Evolutionary conservation across 345 rosid genomes (phyloP).

Genomic region (Bruguiera gymnorhiza): DNA sequence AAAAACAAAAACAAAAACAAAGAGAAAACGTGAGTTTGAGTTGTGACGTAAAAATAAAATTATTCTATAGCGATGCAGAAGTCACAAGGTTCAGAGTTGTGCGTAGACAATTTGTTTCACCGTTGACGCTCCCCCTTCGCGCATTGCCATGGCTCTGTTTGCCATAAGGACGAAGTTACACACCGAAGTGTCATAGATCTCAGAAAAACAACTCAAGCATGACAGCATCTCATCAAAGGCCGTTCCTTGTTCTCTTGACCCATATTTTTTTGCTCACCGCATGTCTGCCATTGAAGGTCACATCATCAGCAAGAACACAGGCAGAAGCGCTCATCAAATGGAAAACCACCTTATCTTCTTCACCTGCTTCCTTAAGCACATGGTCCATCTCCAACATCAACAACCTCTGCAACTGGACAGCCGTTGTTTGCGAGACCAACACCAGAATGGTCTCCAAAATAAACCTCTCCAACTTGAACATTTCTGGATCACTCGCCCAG

Average conservation of each 20-base stretch:
- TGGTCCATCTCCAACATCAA: constrained; percentile 51
- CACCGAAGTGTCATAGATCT: not conserved
- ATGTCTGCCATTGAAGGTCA: constrained; percentile 29
- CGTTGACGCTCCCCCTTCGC: too few relatives aligned
- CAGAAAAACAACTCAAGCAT: constrained; percentile 14
- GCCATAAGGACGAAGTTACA: too few relatives aligned
- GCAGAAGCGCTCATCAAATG: constrained; percentile 62
- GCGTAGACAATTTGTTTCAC: too few relatives aligned
- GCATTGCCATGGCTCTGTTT: too few relatives aligned
- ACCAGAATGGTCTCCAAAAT: constrained; percentile 32
- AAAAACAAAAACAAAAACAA: too few relatives aligned
- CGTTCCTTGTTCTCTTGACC: constrained; percentile 25
- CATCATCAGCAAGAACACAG: constrained; percentile 42
- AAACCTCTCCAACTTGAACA: constrained; percentile 31
- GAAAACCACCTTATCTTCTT: constrained; percentile 37
- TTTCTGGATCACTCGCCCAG: constrained; percentile 36
- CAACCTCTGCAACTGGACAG: constrained; percentile 65
- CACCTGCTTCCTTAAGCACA: constrained; percentile 39
- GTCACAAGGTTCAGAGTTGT: too few relatives aligned
- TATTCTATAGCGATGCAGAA: too few relatives aligned
- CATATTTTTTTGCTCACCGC: constrained; percentile 14
- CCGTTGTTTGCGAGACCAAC: constrained; percentile 37
- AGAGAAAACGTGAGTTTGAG: too few relatives aligned
- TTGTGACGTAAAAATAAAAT: too few relatives aligned
- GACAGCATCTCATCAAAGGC: constrained; percentile 1